These are phyloP conservation scores for Gynandropsis gynandra DNA, from an alignment of 345 rosid species.

Conservation along the genomic window DNA sequence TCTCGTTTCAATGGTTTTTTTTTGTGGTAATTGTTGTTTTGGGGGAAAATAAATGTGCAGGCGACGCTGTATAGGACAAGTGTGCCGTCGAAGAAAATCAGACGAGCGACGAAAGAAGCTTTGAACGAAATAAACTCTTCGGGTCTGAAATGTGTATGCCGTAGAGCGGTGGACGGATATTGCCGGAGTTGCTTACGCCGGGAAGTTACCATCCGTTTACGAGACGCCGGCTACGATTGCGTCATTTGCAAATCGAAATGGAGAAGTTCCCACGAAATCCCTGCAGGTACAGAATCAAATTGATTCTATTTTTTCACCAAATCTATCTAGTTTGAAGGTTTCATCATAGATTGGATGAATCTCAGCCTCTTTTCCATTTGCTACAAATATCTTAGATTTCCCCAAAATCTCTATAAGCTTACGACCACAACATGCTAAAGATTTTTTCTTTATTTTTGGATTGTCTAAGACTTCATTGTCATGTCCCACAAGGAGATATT, in stretches of 20 bases:
- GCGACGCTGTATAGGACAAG: slow-evolving; percentile 56
- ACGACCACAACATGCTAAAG: too few species aligned
- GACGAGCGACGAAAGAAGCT: slow-evolving; percentile 55
- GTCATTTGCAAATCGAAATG: slow-evolving; percentile 72
- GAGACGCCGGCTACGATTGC: slow-evolving; percentile 46
- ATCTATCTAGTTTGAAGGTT: too few species aligned
- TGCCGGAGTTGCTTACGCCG: slow-evolving; percentile 59
- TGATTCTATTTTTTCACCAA: too few species aligned
- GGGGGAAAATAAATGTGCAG: slow-evolving; percentile 24
- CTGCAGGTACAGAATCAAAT: slow-evolving; percentile 43
- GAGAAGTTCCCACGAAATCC: slow-evolving; percentile 59
- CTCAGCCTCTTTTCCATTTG: too few species aligned
- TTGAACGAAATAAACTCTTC: slow-evolving; percentile 31
- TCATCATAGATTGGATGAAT: too few species aligned
- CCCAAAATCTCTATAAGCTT: too few species aligned
- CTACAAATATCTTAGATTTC: too few species aligned
- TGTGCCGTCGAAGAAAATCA: slow-evolving; percentile 51
- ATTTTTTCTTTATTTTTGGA: too few species aligned
- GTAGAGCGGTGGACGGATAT: slow-evolving; percentile 31
- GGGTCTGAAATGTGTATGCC: slow-evolving; percentile 44
- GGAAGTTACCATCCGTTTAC: slow-evolving; percentile 47
- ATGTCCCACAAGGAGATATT: too few species aligned
- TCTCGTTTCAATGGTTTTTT: not conserved
- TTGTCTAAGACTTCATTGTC: too few species aligned
- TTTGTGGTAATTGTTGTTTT: slow-evolving; percentile 8